Conservation (phyloP, 2,329 filamentous ascomycete species). For the Claviceps fusiformis region DNA sequence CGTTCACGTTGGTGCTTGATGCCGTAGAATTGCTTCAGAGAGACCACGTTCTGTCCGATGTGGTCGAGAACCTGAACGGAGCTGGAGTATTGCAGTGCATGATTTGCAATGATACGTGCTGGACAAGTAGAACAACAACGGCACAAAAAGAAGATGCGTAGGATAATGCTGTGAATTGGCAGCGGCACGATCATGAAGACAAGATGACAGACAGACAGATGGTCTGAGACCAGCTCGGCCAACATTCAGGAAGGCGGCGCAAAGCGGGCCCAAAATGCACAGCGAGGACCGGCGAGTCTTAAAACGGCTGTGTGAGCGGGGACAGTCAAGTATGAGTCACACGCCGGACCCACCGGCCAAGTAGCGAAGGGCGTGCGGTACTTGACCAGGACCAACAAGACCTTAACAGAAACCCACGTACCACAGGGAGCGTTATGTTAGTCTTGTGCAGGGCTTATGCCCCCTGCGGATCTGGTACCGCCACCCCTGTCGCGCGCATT, state of each 20-base stretch:
- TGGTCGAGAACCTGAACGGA: not conserved
- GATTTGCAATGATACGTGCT: not conserved
- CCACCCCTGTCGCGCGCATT: constrained; percentile 5
- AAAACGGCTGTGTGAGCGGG: constrained; percentile 13
- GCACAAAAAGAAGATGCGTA: not conserved
- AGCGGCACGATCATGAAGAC: not conserved
- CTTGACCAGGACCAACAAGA: constrained; percentile 1
- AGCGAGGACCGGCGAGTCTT: constrained; percentile 13
- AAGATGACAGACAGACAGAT: not conserved
- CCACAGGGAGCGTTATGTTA: not conserved
- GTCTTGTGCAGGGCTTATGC: not conserved
- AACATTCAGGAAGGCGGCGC: not conserved
- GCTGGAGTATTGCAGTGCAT: not conserved
- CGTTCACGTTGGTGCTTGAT: not conserved
- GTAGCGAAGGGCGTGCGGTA: constrained; percentile 12
- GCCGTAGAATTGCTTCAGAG: too few relatives aligned
- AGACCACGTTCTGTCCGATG: not conserved
- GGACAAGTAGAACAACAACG: not conserved
- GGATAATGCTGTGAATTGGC: too few relatives aligned
- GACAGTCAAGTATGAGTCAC: constrained; percentile 22
- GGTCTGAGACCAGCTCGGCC: not conserved
- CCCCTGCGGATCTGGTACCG: constrained; percentile 5
- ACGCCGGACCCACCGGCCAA: constrained; percentile 14
- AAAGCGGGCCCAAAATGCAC: not conserved
- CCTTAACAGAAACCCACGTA: not conserved